Conservation (phyloP, 106 monocot species). For the Allium sativum region DNA sequence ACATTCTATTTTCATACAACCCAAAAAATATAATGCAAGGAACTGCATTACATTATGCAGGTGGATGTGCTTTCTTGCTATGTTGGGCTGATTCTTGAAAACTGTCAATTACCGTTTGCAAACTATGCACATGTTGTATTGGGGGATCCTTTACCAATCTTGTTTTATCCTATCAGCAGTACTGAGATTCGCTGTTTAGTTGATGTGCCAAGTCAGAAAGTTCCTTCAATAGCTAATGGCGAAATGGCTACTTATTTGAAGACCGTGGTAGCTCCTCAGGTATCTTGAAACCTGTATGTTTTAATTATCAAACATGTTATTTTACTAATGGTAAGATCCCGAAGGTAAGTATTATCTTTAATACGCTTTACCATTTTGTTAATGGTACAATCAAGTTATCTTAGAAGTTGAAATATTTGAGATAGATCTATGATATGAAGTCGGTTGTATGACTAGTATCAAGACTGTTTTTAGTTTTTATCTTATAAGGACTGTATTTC, state of each 20-base stretch:
- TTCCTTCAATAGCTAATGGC: constrained; percentile 72
- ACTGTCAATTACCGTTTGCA: constrained; percentile 70
- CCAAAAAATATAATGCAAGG: background rate
- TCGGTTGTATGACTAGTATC: no score
- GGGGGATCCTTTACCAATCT: constrained; percentile 80
- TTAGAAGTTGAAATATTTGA: no score
- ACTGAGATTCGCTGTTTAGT: constrained; percentile 89
- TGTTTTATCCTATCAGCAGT: constrained; percentile 95
- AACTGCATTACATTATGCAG: constrained; percentile 21
- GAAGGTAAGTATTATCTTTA: no score
- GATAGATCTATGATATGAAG: no score
- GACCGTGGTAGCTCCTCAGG: constrained; percentile 83
- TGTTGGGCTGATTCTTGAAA: constrained; percentile 79
- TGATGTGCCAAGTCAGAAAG: constrained; percentile 86
- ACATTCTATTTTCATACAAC: background rate
- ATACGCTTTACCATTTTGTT: no score
- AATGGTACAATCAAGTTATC: no score
- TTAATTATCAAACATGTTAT: no score
- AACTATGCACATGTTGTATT: constrained; percentile 87
- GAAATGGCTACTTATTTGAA: constrained; percentile 89
- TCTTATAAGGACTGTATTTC: no score
- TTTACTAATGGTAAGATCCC: no score
- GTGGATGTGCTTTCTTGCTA: constrained; percentile 72
- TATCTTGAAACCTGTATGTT: constrained; percentile 5
- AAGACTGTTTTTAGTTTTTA: no score